These are phyloP conservation scores for Coemansia sp. DNA, from an alignment of 371 early-diverging fungal genomes.

Conservation along the genomic window DNA sequence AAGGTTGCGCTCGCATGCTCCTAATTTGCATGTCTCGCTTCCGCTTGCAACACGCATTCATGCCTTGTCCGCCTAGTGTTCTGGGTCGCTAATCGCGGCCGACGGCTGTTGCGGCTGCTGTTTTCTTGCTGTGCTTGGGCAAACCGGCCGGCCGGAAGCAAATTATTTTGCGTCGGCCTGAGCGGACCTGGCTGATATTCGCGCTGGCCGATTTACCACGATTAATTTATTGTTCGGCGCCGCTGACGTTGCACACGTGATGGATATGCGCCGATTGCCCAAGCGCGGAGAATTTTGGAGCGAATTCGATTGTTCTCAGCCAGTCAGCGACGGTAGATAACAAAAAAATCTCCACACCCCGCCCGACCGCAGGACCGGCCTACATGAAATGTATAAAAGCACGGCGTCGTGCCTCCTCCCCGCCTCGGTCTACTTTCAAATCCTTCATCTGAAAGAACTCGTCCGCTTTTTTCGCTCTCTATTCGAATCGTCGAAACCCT, in stretches of 20 bases:
- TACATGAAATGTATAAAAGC: background rate
- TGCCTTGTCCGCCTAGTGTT: too few relatives aligned
- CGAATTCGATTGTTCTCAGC: background rate
- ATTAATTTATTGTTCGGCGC: background rate
- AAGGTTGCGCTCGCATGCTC: too few relatives aligned
- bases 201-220: background rate
- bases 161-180: background rate
- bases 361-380: background rate
- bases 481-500: background rate
- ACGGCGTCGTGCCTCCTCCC: background rate
- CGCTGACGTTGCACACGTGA: constrained; percentile 6
- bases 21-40: too few relatives aligned
- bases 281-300: constrained; percentile 9
- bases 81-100: too few relatives aligned
- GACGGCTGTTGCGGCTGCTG: too few relatives aligned
- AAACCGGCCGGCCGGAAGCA: too few relatives aligned
- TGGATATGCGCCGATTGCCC: background rate
- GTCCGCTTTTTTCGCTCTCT: background rate
- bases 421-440: too few relatives aligned
- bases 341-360: constrained; percentile 11
- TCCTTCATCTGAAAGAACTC: background rate
- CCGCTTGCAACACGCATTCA: too few relatives aligned
- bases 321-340: constrained; percentile 1
- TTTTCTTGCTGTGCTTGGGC: too few relatives aligned
- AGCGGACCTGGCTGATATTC: background rate